A percentile compares a stretch with the other conserved stretches of the same genome.
phyloP scores from a whole-genome alignment of 129 eudicot genomes.

The Saussurea involucrata region DNA sequence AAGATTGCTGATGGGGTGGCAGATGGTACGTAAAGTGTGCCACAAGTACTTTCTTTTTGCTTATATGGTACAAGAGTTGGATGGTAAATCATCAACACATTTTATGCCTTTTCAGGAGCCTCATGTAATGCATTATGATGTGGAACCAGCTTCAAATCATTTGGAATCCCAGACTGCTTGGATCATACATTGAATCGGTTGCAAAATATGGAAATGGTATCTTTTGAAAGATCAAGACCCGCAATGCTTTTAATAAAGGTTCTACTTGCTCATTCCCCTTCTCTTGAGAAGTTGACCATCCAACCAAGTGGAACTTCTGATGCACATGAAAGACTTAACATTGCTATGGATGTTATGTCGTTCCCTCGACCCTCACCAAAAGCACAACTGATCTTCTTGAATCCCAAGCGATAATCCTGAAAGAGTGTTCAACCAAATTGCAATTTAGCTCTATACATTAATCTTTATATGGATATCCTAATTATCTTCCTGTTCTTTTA shows the following conservation, averaged over 20 bases:
- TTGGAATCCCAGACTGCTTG: constrained; percentile 8
- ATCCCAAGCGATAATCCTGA: background rate
- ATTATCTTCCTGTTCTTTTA: background rate
- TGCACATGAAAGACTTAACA: background rate
- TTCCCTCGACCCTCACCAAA: constrained; percentile 22
- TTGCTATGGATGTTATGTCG: constrained; percentile 23
- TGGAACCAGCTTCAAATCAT: background rate
- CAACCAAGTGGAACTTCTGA: background rate
- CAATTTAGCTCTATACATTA: background rate
- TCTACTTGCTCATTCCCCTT: constrained; percentile 18
- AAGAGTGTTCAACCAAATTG: background rate
- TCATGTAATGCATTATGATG: background rate
- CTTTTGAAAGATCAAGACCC: background rate
- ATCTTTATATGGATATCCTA: background rate
- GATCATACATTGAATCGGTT: background rate
- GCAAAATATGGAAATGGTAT: background rate
- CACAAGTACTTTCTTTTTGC: background rate
- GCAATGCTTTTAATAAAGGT: constrained; percentile 13
- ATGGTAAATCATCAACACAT: background rate
- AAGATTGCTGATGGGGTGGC: background rate
- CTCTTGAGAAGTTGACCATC: constrained; percentile 7
- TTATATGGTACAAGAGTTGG: background rate
- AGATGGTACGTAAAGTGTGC: background rate
- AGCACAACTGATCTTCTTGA: constrained; percentile 19
- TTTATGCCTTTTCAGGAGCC: constrained; percentile 1